Evolutionary conservation across 2,329 filamentous ascomycete species (phyloP).

Genomic region (Alternaria alternata): DNA sequence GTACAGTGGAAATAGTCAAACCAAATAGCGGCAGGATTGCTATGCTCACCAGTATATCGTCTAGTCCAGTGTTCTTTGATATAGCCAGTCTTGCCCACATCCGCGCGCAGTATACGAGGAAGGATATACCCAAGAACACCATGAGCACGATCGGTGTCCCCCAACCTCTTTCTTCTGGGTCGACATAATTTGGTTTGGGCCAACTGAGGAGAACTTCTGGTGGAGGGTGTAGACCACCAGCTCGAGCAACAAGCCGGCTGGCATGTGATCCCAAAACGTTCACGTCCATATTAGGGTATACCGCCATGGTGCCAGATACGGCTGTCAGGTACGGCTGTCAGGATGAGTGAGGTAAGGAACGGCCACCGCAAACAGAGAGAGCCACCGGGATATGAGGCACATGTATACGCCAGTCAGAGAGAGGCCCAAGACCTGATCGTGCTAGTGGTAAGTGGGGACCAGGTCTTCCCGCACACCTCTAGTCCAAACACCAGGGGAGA

Average conservation of each 20-base stretch:
- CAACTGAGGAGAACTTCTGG: conserved; percentile 53
- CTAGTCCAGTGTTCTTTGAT: conserved; percentile 56
- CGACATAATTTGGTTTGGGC: conserved; percentile 58
- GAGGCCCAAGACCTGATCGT: conserved; percentile 6
- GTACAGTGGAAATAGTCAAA: conserved; percentile 36
- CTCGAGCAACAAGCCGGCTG: conserved; percentile 29
- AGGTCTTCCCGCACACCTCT: conserved; percentile 8
- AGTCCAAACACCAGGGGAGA: conserved; percentile 14
- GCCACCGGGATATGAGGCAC: conserved; percentile 3
- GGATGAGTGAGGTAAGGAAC: neutral
- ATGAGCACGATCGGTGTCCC: conserved; percentile 54
- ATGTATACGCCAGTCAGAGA: conserved; percentile 21
- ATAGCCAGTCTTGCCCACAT: conserved; percentile 58
- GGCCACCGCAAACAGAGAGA: conserved; percentile 4
- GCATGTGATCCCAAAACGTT: conserved; percentile 7
- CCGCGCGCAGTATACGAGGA: conserved; percentile 54
- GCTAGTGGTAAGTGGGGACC: conserved; percentile 19
- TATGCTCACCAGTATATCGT: conserved; percentile 57
- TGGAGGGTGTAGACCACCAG: conserved; percentile 50
- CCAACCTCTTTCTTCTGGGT: conserved; percentile 57
- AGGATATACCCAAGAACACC: conserved; percentile 51
- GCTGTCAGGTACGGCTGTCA: neutral
- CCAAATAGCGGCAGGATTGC: conserved; percentile 52
- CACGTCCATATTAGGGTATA: conserved; percentile 14
- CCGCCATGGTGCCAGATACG: neutral